Evolutionary conservation across 495 filamentous ascomycete genomes (phyloP), one percentile per base, ranked within the genome.

Genomic region (Penicillium waksmanii): DNA sequence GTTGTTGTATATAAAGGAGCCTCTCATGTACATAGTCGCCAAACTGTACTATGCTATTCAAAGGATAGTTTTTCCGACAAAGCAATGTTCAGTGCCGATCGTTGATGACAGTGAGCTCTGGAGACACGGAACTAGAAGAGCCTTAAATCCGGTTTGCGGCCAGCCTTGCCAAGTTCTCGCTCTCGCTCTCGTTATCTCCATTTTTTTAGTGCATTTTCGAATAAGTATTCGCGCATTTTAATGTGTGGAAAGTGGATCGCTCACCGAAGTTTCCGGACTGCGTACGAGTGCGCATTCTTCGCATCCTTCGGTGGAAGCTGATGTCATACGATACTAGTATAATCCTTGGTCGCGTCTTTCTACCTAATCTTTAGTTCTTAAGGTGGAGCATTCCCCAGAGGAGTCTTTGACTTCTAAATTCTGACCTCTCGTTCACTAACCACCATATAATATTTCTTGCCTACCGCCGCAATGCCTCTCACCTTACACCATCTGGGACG

Each of bases 401-500:
- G 36, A n/a, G 12, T 38, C 5, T 31, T 31, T 31, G 8, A 31
- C 2, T 31, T 31, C 27, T 31, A 5, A 31, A 31, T 9, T 9
- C 27, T 31, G 5, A 6, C 3, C 27, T 31, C 23, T 31, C 27
- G 27, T 2, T 31, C 27, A 31, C 8, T 4, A 31, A 31, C 25
- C 27, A 6, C 27, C 27, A 6, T 10, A 38, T 1, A 38, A 38
- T 9, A 13, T 9, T n/a, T 5, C 36, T 6, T 38, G 3, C 15
- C 36, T 38, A 38, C 36, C 12, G 15, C 46, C 40, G 60, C 43
- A 5, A 70, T 70, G 67, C 62, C 65, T 11, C 21, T 71, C n/a
- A 84, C 76, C n/a, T 69, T 87, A 57, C 83, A 87, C 66, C 84
- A 89, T 67, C 76, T 87, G 48, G 70, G 75, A 42, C 64, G 75